Conservation (phyloP, 164 flowering plant species). For the Nelumbo lutea region DNA sequence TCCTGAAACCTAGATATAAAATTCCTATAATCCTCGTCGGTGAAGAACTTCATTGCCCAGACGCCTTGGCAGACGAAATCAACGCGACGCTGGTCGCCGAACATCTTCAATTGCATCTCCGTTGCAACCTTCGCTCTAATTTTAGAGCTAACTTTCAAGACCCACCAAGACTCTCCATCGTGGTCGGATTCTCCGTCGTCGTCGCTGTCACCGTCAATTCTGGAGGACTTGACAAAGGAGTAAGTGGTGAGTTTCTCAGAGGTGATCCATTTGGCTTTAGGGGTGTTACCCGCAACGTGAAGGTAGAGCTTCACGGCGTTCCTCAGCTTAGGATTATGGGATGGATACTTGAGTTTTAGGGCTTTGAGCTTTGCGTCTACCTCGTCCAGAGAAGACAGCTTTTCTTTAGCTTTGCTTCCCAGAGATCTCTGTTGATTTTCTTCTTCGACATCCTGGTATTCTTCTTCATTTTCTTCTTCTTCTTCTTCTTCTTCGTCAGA, state of each 20-base stretch:
- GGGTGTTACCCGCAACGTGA: constrained; percentile 56
- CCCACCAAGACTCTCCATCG: constrained; percentile 39
- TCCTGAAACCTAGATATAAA: constrained; percentile 60
- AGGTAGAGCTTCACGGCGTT: constrained; percentile 73
- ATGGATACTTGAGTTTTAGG: constrained; percentile 62
- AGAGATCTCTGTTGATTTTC: constrained; percentile 21
- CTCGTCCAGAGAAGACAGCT: constrained; percentile 49
- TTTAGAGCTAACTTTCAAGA: constrained; percentile 50
- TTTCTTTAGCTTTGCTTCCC: constrained; percentile 26
- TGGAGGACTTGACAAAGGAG: constrained; percentile 33
- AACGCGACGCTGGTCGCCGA: constrained; percentile 57
- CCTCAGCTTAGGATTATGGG: constrained; percentile 28
- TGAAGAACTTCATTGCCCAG: constrained; percentile 80
- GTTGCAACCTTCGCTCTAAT: constrained; percentile 36
- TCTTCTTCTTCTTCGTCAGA: constrained; percentile 26
- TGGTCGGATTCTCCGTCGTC: constrained; percentile 29
- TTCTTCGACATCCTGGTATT: constrained; percentile 3
- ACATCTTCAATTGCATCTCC: constrained; percentile 60
- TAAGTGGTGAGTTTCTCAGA: constrained; percentile 62
- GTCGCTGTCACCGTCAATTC: constrained; percentile 18
- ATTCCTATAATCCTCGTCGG: constrained; percentile 43
- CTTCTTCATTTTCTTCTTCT: background rate
- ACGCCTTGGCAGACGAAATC: constrained; percentile 66
- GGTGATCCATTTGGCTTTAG: constrained; percentile 69
- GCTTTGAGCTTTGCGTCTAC: constrained; percentile 66